phyloP scores from a whole-genome alignment of 345 rosid genomes.

The Theobroma cacao region DNA sequence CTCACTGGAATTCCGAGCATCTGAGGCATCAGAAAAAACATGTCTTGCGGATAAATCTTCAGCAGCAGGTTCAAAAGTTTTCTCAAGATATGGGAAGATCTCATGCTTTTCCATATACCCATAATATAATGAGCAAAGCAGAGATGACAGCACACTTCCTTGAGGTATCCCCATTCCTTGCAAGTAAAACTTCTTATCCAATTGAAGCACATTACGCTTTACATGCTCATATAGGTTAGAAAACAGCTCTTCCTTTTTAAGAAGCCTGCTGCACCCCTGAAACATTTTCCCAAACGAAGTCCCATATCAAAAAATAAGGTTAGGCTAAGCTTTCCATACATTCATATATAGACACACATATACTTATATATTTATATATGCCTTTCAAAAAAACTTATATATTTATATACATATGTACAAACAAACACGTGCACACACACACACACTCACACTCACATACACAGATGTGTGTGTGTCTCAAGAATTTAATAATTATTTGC shows the following conservation, averaged over 20 bases:
- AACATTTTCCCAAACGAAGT: constrained; percentile 17
- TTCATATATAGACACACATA: no score
- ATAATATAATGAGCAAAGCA: constrained; percentile 76
- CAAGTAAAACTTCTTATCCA: constrained; percentile 53
- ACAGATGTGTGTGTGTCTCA: no score
- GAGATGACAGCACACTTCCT: constrained; percentile 72
- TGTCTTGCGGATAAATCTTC: constrained; percentile 22
- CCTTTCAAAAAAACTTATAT: background rate
- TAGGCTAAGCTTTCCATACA: background rate
- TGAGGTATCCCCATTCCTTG: constrained; percentile 75
- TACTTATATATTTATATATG: background rate
- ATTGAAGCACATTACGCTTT: constrained; percentile 53
- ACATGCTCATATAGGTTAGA: constrained; percentile 51
- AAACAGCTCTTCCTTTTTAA: constrained; percentile 35
- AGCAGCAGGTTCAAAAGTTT: constrained; percentile 21
- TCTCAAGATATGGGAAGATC: constrained; percentile 60
- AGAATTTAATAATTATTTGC: background rate
- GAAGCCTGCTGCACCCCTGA: constrained; percentile 37
- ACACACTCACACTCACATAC: no score
- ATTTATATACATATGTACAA: background rate
- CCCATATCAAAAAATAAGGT: background rate
- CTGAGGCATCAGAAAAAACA: background rate
- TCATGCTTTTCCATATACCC: constrained; percentile 73
- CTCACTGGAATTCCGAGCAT: constrained; percentile 6
- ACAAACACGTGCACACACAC: no score